Percentiles rank a stretch among this genome's conserved stretches.
phyloP scores from a whole-genome alignment of 2,329 filamentous ascomycete species.

The Blastomyces parvus region DNA sequence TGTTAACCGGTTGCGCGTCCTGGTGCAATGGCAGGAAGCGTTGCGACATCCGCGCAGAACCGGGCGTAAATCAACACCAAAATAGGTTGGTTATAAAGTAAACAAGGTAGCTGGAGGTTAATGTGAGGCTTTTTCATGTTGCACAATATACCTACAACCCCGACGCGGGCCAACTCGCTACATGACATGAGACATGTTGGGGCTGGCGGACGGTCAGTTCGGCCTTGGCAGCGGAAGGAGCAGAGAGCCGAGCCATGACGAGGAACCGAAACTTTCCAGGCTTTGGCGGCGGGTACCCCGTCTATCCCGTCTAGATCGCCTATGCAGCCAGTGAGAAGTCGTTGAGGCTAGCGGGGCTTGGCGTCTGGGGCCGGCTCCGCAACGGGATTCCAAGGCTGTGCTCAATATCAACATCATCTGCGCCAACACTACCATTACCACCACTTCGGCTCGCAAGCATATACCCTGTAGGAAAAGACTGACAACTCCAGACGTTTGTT shows the following conservation, averaged over 20 bases:
- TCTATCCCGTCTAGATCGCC: not conserved
- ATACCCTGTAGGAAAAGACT: not conserved
- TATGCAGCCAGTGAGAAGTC: not conserved
- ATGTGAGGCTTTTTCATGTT: not conserved
- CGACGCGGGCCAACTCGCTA: not conserved
- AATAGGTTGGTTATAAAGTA: not conserved
- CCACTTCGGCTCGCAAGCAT: not conserved
- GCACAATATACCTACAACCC: not conserved
- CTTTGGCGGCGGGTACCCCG: not conserved
- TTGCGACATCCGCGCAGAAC: too few relatives aligned
- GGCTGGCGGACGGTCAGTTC: not conserved
- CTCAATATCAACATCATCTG: not conserved
- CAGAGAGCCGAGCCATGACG: not conserved
- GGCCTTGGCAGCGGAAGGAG: not conserved
- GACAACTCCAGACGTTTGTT: not conserved
- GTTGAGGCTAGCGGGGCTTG: not conserved
- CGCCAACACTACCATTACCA: not conserved
- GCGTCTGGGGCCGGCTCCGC: not conserved
- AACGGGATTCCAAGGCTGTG: not conserved
- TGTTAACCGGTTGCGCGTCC: not conserved
- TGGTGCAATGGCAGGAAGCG: too few relatives aligned
- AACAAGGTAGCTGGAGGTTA: not conserved
- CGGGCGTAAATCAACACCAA: not conserved
- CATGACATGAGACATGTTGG: too few relatives aligned
- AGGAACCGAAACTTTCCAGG: not conserved